Evolutionary conservation across 2,329 filamentous ascomycete species (phyloP), one percentile per base, ranked within the genome.

Genomic region (Apiospora sp.): DNA sequence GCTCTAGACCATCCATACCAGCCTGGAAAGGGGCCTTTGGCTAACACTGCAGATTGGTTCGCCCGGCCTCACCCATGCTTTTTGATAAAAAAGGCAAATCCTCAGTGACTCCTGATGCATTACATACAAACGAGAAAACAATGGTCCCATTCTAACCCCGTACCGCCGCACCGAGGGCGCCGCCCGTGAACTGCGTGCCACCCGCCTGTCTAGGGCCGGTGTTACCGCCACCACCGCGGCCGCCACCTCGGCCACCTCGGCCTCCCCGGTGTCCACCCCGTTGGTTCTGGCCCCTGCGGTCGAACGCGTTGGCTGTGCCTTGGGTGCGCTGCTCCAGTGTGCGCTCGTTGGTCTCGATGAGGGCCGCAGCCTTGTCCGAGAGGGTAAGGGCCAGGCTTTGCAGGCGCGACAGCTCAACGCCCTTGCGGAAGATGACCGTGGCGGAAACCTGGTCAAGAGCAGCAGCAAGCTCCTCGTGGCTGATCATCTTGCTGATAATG

Each of bases 361-460:
- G 92, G 71, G 92, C 91, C 82, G 95, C 97, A 73, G 96, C 96
- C 90, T 98, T 99, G 87, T 99, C 96, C 73, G 94, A 94, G 70
- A 99, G 89, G 13, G 95, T 96, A 76, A 99, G 92, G 44, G 97
- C 95, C 80, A 99, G 89, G 83, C 94, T 98, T 86, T 99, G 96
- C 76, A 99, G 91, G 78, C 97, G 92, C 81, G 94, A 98, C 76
- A 99, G 91, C 88, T 99, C 97, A 75, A 99, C 96, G 73, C 96
- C 97, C 92, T 99, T 98, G 84, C 96, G 93, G 94, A 99, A 99
- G 86, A 98, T 96, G 84, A 99, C 94, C 70, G 94, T 97, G 77
- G 93, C 92, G 80, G 97, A 98, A 85, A 99, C 96, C 86, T 99
- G 96, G 87, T 99, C 97, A 41, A 99, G 91, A 49, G 96, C 97